Evolutionary conservation across 208 protist genomes (phyloP).

Genomic region (Porcisia deanei): DNA sequence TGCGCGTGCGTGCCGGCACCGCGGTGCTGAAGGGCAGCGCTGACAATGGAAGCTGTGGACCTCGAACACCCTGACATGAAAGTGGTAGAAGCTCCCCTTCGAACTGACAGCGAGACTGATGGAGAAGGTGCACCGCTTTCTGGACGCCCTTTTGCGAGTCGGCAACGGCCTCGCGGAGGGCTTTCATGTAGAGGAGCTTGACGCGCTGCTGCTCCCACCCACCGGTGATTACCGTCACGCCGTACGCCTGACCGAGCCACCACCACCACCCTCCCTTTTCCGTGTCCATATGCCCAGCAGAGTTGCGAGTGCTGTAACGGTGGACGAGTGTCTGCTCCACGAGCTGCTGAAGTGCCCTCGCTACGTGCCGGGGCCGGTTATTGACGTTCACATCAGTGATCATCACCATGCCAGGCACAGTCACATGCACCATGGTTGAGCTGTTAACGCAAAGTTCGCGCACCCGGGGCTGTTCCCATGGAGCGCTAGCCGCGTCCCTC

Average conservation of each 20-base stretch:
- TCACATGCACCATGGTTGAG: slow-evolving; percentile 6
- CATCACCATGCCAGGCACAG: slow-evolving; percentile 14
- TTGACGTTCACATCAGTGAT: slow-evolving; percentile 6
- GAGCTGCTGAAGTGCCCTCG: slow-evolving; percentile 21
- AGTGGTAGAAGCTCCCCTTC: not conserved
- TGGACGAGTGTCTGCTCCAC: slow-evolving; percentile 18
- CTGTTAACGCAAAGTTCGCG: slow-evolving; percentile 1
- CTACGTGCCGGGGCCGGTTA: slow-evolving; percentile 4
- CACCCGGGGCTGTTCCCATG: slow-evolving; percentile 23
- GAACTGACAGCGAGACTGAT: slow-evolving; percentile 24
- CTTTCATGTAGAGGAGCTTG: slow-evolving; percentile 36
- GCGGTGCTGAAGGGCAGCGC: slow-evolving; percentile 16
- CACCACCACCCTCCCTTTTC: slow-evolving; percentile 12
- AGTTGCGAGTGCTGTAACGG: not conserved
- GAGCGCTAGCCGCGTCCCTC: not conserved
- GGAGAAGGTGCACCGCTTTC: slow-evolving; percentile 13
- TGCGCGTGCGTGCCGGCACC: slow-evolving; percentile 10
- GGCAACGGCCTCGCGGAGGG: slow-evolving; percentile 22
- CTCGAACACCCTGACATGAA: slow-evolving; percentile 5
- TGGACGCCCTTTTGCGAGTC: slow-evolving; percentile 19
- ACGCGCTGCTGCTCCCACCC: slow-evolving; percentile 37
- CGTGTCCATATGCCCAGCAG: not conserved
- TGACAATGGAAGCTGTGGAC: not conserved
- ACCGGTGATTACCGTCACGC: slow-evolving; percentile 27
- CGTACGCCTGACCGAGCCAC: slow-evolving; percentile 28